Conservation (phyloP, 352 stramenopile genomes). For the Elongisporangium undulatum region DNA sequence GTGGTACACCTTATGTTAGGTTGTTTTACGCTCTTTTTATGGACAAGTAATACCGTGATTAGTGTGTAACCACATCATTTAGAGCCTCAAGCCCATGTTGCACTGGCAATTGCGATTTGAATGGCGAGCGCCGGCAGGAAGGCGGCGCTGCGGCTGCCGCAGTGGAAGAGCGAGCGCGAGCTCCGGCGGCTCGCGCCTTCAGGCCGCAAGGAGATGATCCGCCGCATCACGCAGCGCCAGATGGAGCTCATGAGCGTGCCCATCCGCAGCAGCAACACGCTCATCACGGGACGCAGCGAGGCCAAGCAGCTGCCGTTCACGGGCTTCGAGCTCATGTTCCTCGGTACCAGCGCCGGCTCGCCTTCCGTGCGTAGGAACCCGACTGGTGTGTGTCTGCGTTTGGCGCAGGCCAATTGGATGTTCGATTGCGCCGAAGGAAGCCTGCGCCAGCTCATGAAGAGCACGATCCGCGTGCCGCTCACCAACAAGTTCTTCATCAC, state of each 20-base stretch:
- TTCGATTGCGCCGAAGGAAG: slow-evolving; percentile 87
- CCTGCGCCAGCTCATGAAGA: slow-evolving; percentile 79
- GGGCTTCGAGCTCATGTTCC: slow-evolving; percentile 78
- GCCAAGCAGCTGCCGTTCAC: slow-evolving; percentile 55
- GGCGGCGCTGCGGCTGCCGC: slow-evolving; percentile 3
- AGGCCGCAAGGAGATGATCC: slow-evolving; percentile 9
- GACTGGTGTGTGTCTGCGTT: slow-evolving; percentile 49
- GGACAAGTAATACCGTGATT: background rate
- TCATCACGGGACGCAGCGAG: slow-evolving; percentile 19
- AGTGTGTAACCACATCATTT: background rate
- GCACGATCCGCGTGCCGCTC: slow-evolving; percentile 56
- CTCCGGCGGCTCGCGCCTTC: background rate
- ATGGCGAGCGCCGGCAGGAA: background rate
- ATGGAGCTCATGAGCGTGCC: slow-evolving; percentile 42
- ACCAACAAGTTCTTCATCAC: slow-evolving; percentile 86
- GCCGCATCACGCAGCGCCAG: slow-evolving; percentile 33
- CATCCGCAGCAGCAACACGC: slow-evolving; percentile 53
- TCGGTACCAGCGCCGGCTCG: slow-evolving; percentile 77
- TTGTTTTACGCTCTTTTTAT: background rate
- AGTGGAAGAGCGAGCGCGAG: background rate
- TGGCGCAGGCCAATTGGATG: slow-evolving; percentile 79
- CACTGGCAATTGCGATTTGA: background rate
- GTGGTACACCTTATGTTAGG: background rate
- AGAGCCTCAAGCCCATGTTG: background rate
- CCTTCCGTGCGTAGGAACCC: slow-evolving; percentile 65